These are phyloP conservation scores for Lactarius sanguifluus DNA, from an alignment of 768 basidiomycete species.

Conservation along the genomic window DNA sequence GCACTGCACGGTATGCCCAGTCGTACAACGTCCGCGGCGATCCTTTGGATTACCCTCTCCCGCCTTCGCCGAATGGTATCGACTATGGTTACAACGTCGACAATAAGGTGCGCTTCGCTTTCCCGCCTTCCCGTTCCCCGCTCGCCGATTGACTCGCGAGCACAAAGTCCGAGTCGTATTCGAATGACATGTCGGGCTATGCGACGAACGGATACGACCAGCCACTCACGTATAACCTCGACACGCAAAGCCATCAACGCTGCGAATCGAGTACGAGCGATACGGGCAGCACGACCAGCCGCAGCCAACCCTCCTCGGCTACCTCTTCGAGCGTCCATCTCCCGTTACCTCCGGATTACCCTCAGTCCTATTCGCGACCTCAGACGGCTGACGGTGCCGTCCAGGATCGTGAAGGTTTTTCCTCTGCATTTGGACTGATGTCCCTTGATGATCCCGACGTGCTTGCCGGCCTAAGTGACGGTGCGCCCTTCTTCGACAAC, in stretches of 20 bases:
- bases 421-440: slow-evolving; percentile 68
- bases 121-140: not conserved
- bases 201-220: slow-evolving; percentile 20
- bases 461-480: slow-evolving; percentile 59
- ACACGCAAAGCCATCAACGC: slow-evolving; percentile 30
- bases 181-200: slow-evolving; percentile 3
- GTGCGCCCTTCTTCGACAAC: slow-evolving; percentile 58
- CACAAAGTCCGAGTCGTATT: slow-evolving; percentile 17
- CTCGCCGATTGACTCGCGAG: slow-evolving; percentile 16
- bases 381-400: slow-evolving; percentile 26
- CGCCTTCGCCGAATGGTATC: slow-evolving; percentile 19
- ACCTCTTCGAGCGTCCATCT: slow-evolving; percentile 53
- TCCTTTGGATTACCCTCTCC: slow-evolving; percentile 21
- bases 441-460: slow-evolving; percentile 72
- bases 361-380: slow-evolving; percentile 28
- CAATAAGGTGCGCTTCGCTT: slow-evolving; percentile 23
- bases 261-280: slow-evolving; percentile 40
- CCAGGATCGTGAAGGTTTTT: slow-evolving; percentile 35
- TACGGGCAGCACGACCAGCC: slow-evolving; percentile 44
- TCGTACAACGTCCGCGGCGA: slow-evolving; percentile 21
- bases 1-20: slow-evolving; percentile 15
- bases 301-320: slow-evolving; percentile 54
- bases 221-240: slow-evolving; percentile 29
- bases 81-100: slow-evolving; percentile 27
- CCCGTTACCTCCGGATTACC: slow-evolving; percentile 39